A percentile compares a stretch with the other conserved stretches of the same genome.
Evolutionary conservation across 176 grass and related monocot species (phyloP).

Genomic region (Puya raimondii): DNA sequence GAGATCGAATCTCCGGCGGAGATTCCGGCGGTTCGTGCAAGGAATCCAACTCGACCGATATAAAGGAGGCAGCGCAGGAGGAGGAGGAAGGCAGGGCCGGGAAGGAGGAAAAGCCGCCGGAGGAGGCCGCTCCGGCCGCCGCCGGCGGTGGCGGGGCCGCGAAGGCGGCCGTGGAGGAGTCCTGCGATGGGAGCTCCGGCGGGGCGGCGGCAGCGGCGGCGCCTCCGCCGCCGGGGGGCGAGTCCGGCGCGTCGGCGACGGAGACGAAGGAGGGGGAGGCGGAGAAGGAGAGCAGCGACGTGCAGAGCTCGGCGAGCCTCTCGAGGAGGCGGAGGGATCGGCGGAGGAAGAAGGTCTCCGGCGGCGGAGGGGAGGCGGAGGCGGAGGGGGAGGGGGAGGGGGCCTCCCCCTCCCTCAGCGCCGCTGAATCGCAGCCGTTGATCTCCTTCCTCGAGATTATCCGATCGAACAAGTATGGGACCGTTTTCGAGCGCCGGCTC

Average conservation of each 20-base stretch:
- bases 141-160: neutral
- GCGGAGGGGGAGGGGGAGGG: slow-evolving; percentile 3
- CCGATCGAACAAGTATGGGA: slow-evolving; percentile 43
- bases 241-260: slow-evolving; percentile 60
- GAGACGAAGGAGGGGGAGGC: slow-evolving; percentile 35
- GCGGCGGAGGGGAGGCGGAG: slow-evolving; percentile 16
- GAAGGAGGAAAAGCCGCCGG: neutral
- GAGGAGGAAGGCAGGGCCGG: neutral
- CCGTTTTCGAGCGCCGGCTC: slow-evolving; percentile 71
- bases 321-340: slow-evolving; percentile 24
- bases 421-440: slow-evolving; percentile 45
- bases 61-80: slow-evolving; percentile 26
- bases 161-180: slow-evolving; percentile 19
- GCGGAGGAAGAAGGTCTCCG: slow-evolving; percentile 5
- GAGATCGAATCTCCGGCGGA: slow-evolving; percentile 41
- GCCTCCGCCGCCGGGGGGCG: slow-evolving; percentile 12
- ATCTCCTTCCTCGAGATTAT: slow-evolving; percentile 47
- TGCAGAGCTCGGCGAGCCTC: slow-evolving; percentile 69
- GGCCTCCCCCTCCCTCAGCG: slow-evolving; percentile 14
- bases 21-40: slow-evolving; percentile 59
- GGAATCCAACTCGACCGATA: slow-evolving; percentile 86
- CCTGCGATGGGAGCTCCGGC: slow-evolving; percentile 20
- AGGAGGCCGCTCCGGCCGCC: neutral
- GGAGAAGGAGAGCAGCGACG: slow-evolving; percentile 73
- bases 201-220: neutral